Evolutionary conservation across 495 filamentous ascomycete genomes (phyloP), one percentile per base, ranked within the genome.

Genomic region (Penicillium desertorum): DNA sequence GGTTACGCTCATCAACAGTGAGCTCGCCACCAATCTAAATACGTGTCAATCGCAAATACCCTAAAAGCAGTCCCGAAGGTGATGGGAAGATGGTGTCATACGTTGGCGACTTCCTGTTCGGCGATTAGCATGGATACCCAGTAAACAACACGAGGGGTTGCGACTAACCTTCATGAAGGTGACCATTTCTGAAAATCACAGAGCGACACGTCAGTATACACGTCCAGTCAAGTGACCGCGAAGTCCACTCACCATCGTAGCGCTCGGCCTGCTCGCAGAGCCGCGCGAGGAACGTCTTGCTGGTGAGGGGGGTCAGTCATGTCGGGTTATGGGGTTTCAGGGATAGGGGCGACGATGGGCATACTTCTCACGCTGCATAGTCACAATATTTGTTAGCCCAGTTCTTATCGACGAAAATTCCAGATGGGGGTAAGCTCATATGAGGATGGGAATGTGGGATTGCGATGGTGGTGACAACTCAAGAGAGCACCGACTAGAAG

Each of bases 261-360:
- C 94, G 94, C 86, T 99, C 94, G 71, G 94, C 94, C 88, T 99
- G 94, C 90, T 99, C 94, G 84, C 94, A 98, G 73, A 99, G 91
- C 82, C 94, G 87, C 72, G 94, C 94, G 74, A 99, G 91, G 84
- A 99, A 99, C 68, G 94, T 99, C 88, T 99, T 98, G 89, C 95
- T 98, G 77, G 70, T 74, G 60, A 62, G 71, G 59, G 59, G 73
- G 70, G 64, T 74, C 65, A 73, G 70, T 72, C 47, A 48, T 63
- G 59, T 56, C 57, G 60, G 46, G 50, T 30, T 49, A 51, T 63
- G 47, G n/a, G 6, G n/a, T 50, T 37, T 32, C 47, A 37, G 57
- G 61, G 56, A 49, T 57, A 62, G 57, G 54, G 27, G 47, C 7
- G 27, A 44, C 56, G 58, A 62, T 64, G 58, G 20, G 37, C 54